Evolutionary conservation across 148 eudicot genomes (phyloP).

Genomic region (Fagopyrum homotropicum): DNA sequence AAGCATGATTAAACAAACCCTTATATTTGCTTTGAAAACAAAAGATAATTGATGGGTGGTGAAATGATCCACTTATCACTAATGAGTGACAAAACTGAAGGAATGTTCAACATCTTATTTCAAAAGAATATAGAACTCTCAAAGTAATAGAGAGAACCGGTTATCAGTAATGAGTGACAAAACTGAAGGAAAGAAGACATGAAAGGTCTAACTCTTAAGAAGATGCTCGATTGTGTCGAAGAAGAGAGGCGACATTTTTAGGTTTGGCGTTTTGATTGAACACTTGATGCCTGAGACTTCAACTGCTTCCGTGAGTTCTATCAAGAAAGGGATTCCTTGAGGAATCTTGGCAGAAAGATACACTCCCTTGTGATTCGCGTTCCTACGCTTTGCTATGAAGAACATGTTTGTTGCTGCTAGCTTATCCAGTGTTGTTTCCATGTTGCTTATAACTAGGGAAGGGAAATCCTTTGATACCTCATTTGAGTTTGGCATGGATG

Average conservation of each 20-base stretch:
- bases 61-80: no score
- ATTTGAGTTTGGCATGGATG: conserved; percentile 89
- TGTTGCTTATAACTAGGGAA: conserved; percentile 50
- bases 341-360: conserved; percentile 93
- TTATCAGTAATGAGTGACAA: no score
- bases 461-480: conserved; percentile 82
- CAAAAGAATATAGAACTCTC: no score
- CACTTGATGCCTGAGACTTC: conserved; percentile 83
- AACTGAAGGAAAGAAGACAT: not conserved
- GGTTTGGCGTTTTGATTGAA: conserved; percentile 80
- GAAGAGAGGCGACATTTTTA: conserved; percentile 89
- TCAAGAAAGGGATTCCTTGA: conserved; percentile 76
- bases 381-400: conserved; percentile 89
- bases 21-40: no score
- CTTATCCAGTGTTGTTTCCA: conserved; percentile 69
- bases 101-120: no score
- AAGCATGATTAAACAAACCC: no score
- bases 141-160: no score
- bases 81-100: no score
- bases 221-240: conserved; percentile 73
- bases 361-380: conserved; percentile 80
- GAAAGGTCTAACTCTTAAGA: conserved; percentile 27
- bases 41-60: no score
- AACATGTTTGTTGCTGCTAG: conserved; percentile 79
- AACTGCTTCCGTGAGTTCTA: conserved; percentile 71